phyloP scores from a whole-genome alignment of 2,329 filamentous ascomycete genomes.

The Phoma sp. region DNA sequence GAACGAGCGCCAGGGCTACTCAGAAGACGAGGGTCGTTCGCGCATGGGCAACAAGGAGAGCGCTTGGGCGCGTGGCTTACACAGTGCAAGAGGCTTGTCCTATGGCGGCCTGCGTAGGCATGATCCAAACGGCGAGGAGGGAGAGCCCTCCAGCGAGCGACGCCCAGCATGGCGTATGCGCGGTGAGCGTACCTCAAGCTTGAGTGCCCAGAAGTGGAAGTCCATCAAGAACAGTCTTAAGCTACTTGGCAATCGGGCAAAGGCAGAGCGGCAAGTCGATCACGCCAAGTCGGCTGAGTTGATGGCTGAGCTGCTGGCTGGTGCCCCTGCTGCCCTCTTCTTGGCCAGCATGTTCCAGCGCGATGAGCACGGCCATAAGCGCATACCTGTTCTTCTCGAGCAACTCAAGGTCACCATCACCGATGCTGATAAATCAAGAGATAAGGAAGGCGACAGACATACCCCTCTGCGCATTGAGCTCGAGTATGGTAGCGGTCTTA shows the following conservation, averaged over 20 bases:
- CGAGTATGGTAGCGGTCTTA: constrained; percentile 94
- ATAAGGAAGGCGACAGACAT: constrained; percentile 65
- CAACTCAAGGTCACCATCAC: constrained; percentile 89
- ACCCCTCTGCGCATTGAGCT: constrained; percentile 89
- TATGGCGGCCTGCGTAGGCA: constrained; percentile 49
- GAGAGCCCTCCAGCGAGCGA: constrained; percentile 39
- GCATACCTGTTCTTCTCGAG: constrained; percentile 92
- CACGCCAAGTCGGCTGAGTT: constrained; percentile 95
- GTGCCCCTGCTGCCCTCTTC: constrained; percentile 90
- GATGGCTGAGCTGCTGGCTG: constrained; percentile 92
- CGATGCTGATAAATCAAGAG: constrained; percentile 66
- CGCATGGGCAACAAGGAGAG: constrained; percentile 52
- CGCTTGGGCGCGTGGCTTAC: constrained; percentile 54
- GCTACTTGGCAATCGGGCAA: constrained; percentile 76
- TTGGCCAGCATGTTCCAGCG: constrained; percentile 97
- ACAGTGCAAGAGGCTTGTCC: constrained; percentile 55
- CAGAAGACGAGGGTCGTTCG: constrained; percentile 58
- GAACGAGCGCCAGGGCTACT: constrained; percentile 54
- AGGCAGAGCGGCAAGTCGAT: constrained; percentile 83
- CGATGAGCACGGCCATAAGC: constrained; percentile 93
- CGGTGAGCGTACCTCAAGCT: constrained; percentile 54
- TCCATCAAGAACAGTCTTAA: constrained; percentile 91
- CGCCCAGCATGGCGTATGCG: constrained; percentile 54
- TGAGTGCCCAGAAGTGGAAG: constrained; percentile 81
- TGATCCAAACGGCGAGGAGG: constrained; percentile 40